Evolutionary conservation across 768 basidiomycete species (phyloP), one percentile per base, ranked within the genome.

Genomic region (Kwoniella europaea): DNA sequence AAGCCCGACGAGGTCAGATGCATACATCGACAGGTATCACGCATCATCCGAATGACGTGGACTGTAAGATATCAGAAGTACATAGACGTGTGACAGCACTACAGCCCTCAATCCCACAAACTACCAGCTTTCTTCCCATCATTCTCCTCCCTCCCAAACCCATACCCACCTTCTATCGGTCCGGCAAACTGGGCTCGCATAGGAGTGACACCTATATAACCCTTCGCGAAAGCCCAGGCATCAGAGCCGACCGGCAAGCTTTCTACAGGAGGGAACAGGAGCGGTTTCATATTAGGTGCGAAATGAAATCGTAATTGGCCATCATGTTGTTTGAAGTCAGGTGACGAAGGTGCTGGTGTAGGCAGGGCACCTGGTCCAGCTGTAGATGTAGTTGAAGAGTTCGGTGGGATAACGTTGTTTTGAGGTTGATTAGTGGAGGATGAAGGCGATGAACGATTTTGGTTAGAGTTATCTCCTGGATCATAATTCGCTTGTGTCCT

Each of bases 241-340:
- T 97, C 94, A 10, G 91, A 89, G 3, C 92, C 93, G 20, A 88
- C 85, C 1, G 92, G 91, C n/a, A 94, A 84, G 18, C 81, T 80
- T 2, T 88, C 86, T 0, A 86, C 71, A 15, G 86, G 82, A 2
- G 92, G 92, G 55, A 85, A 86, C 55, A 95, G 86, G 15, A 95
- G 85, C 12, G 85, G 86, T n/a, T 84, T 84, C 86, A 94, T 88
- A 60, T 92, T 89, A 13, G 89, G 89, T 83, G 90, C 78, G 85
- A 89, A 97, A 82, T 89, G 89, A 86, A 95, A 97, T 27, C 86
- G 80, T 53, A 95, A 68, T 41, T 64, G 68, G 3, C 42, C 42
- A 35, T 61, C 59, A 59, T 29, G 46, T 24, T 57, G 29, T 56
- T 41, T 58, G 52, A 2, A 53, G n/a, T 65, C 20, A 24, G 74